Evolutionary conservation across 495 filamentous ascomycete genomes (phyloP).

Genomic region (Acidomyces sp.): DNA sequence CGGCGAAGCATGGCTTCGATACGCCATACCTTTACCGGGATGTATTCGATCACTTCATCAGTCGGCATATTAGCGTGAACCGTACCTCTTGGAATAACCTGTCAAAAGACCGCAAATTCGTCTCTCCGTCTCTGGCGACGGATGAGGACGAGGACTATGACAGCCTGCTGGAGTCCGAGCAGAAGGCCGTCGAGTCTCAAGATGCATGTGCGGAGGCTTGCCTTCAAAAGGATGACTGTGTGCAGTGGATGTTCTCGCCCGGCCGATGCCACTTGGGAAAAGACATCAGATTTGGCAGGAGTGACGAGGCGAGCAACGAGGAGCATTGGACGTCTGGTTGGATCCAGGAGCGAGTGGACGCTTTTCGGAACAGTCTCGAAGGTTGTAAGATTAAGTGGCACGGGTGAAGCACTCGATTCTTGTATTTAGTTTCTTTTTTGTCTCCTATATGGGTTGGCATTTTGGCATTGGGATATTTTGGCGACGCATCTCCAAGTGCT

Average conservation of each 20-base stretch:
- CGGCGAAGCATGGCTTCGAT: slow-evolving; percentile 22
- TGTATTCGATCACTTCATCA: slow-evolving; percentile 24
- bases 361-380: slow-evolving; percentile 5
- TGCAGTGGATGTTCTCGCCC: slow-evolving; percentile 17
- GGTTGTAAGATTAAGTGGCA: slow-evolving; percentile 12
- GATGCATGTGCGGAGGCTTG: slow-evolving; percentile 17
- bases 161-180: slow-evolving; percentile 10
- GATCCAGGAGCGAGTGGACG: slow-evolving; percentile 8
- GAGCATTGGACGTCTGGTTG: slow-evolving; percentile 13
- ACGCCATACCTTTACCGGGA: slow-evolving; percentile 22
- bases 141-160: slow-evolving; percentile 2
- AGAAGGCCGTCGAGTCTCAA: slow-evolving; percentile 3
- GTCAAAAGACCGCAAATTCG: slow-evolving; percentile 17
- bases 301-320: slow-evolving; percentile 8
- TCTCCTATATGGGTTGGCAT: not conserved
- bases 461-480: slow-evolving; percentile 1
- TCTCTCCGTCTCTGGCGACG: slow-evolving; percentile 2
- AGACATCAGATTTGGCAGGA: slow-evolving; percentile 12
- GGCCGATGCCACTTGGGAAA: slow-evolving; percentile 17
- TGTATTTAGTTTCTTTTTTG: not conserved
- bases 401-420: slow-evolving; percentile 4
- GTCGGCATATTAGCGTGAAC: slow-evolving; percentile 17
- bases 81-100: slow-evolving; percentile 27
- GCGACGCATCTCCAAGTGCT: slow-evolving; percentile 10
- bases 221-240: slow-evolving; percentile 4